Evolutionary conservation across 1,139 yeast species (phyloP), one percentile per base, ranked within the genome.

Genomic region (Yamadazyma epiphylla): DNA sequence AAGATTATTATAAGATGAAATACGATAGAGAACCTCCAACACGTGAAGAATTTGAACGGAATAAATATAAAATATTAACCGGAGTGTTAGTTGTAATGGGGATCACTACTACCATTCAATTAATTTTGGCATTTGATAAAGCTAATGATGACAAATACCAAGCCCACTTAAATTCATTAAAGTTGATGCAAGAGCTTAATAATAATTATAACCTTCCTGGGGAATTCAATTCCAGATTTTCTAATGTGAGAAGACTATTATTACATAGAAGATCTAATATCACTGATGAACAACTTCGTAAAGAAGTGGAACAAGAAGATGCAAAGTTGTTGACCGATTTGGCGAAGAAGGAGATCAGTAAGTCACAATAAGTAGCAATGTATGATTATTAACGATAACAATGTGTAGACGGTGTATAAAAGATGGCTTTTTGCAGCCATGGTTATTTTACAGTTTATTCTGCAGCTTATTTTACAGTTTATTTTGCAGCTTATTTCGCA

Each of bases 171-270:
- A 37, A 61, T 32, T 75, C 76, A 37, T 66, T 75, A 30, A 62
- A 58, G 23, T 56, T 77, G 1, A 66, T 71, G 43, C 46, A 55
- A 9, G 79, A 76, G 33, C 54, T 80, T 31, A 49, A 57, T 10
- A 55, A 60, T 15, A 72, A 77, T n/a, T 66, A 71, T 34, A 55
- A 65, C 12, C 75, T 78, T 45, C 76, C 69, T 23, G 84, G 78
- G 9, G 63, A 59, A 11, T 67, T 70, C 7, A 28, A 37, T 13
- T 41, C 48, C 4, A 41, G 52, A 26, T 49, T 57, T 19, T 48
- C 49, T 22, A 53, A 87, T 30, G 52, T 82, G 22, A 65, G 74
- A 39, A 57, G 82, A 36, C 79, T 83, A 43, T 54, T 82, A 36
- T 66, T 81, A 63, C 76, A 75, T 41, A 60, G 91, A 47, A 55